A percentile compares a stretch with the other conserved stretches of the same genome.
phyloP scores from a whole-genome alignment of 345 rosid species.

The Laguncularia racemosa region DNA sequence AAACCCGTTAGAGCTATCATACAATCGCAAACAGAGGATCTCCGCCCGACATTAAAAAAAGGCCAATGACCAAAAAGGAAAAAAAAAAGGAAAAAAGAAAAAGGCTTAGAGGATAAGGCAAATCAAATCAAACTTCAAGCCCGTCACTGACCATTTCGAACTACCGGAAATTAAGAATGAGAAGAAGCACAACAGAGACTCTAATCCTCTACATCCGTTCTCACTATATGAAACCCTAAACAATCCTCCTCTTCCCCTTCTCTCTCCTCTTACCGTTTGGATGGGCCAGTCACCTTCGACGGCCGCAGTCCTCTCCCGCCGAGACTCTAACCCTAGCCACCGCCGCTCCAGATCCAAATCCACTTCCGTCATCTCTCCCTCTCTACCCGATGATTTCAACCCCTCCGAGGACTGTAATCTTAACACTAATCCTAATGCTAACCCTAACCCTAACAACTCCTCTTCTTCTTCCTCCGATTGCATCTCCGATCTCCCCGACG shows the following conservation, averaged over 20 bases:
- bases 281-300: slow-evolving; percentile 82
- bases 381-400: slow-evolving; percentile 21
- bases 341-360: slow-evolving; percentile 26
- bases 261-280: slow-evolving; percentile 12
- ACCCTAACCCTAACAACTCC: not conserved
- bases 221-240: not conserved
- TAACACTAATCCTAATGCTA: not conserved
- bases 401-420: not conserved
- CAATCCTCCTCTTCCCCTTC: slow-evolving; percentile 4
- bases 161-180: not conserved
- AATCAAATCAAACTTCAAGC: slow-evolving; percentile 27
- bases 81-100: not conserved
- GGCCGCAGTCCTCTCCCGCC: slow-evolving; percentile 35
- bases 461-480: slow-evolving; percentile 26
- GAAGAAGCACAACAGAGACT: not conserved
- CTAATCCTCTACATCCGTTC: slow-evolving; percentile 1
- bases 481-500: slow-evolving; percentile 69
- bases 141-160: slow-evolving; percentile 21
- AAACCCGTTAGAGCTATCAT: not conserved
- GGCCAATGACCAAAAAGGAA: not conserved
- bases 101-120: slow-evolving; percentile 13
- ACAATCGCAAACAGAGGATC: not conserved
- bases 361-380: slow-evolving; percentile 20
- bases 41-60: not conserved
- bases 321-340: slow-evolving; percentile 20